Evolutionary conservation across 495 filamentous ascomycete species (phyloP), one percentile per base, ranked within the genome.

Genomic region (Lasiosphaeria ovina): DNA sequence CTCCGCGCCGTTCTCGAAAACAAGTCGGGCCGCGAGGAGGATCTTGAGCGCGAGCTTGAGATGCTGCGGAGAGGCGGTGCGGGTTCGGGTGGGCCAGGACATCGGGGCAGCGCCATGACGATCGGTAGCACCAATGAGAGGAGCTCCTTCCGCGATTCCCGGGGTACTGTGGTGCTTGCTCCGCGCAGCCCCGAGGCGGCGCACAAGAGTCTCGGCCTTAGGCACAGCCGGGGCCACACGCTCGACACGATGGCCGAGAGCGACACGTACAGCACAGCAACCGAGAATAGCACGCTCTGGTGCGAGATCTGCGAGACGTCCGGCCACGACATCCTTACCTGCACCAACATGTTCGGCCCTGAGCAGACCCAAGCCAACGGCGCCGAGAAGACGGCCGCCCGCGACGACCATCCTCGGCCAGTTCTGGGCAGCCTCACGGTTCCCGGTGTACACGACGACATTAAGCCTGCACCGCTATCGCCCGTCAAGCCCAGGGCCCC

Each of bases 291-390:
- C 57, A 80, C 79, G 31, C 80, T 93, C 59, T 97, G 93, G 90
- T 98, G 93, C 76, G 93, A 98, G 75, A 93, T 98, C 53, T 97
- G 93, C 72, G 93, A 98, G 74, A 89, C 88, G 3, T 80, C 82
- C n/a, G 93, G 93, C 14, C 93, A 98, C 65, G 93, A 98, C 63
- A 96, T 98, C 61, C 75, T 98, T 40, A 94, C 87, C 17, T 98
- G 93, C 77, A 91, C 90, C 36, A 94, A 87, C 69, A 91, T 95
- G 85, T 92, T 93, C 69, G 85, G 79, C n/a, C 61, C 74, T 17
- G 75, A 72, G 60, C 74, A 66, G 62, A 70, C 72, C 65, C 74
- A 73, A 66, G 64, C 51, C 36, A 47, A 61, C 54, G 47, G 53
- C 31, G 59, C 52, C 52, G 65, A 48, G 42, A 32, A 45, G 69